Percentiles rank a stretch among this genome's conserved stretches.
These are phyloP conservation scores for Chaetomiaceae sp. DNA, from an alignment of 2,329 filamentous ascomycete species.

Conservation along the genomic window DNA sequence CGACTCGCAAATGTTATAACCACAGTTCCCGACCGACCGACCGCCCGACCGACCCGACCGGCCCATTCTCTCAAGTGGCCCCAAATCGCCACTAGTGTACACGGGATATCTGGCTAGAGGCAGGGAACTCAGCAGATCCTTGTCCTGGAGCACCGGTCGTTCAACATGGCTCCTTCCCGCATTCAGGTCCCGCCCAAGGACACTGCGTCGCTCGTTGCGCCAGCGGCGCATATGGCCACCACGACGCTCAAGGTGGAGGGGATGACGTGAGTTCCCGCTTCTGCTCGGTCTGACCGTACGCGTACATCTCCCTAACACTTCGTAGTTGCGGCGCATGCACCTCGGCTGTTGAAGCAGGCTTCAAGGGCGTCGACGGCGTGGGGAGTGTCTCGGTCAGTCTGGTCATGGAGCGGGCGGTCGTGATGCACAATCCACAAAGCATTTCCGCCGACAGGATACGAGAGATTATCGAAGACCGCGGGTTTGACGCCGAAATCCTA, in stretches of 20 bases:
- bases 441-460: conserved; percentile 70
- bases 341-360: conserved; percentile 87
- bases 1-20: conserved; percentile 22
- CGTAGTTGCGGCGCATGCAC: conserved; percentile 86
- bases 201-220: conserved; percentile 29
- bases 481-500: conserved; percentile 88
- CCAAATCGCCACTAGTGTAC: too few species aligned
- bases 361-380: conserved; percentile 74
- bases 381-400: conserved; percentile 86
- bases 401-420: conserved; percentile 91
- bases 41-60: neutral
- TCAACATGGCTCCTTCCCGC: conserved; percentile 45
- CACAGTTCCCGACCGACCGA: conserved; percentile 4
- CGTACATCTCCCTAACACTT: conserved; percentile 28
- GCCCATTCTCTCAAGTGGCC: neutral
- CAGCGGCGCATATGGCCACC: conserved; percentile 67
- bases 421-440: conserved; percentile 75
- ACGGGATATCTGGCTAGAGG: neutral
- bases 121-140: neutral
- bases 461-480: conserved; percentile 84
- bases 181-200: conserved; percentile 43
- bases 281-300: conserved; percentile 3
- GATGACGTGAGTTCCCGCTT: conserved; percentile 65
- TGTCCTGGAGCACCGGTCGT: neutral
- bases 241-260: conserved; percentile 88